Base-by-base conservation (phyloP, 169 alveolate species). In the Plasmodium reichenowi region DNA sequence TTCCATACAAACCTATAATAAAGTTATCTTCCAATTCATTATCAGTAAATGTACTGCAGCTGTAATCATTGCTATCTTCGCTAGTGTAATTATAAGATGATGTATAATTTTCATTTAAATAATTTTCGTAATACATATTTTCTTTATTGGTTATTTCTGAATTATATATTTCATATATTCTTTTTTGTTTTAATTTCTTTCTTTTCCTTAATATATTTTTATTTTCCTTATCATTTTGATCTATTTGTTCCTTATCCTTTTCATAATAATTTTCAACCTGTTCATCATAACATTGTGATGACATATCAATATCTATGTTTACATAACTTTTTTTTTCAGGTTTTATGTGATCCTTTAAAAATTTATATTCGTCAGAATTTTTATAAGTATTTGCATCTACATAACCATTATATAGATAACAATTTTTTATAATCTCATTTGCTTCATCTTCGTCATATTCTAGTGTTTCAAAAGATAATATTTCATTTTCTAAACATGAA, bases 361-460 rank as follows among this genome's bases (percentile, higher is more conserved):
- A 76, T 63, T 76, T 76, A 64, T 76, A 76, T 66, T 76, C 89
- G 22, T 67, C 89, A 59, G 89, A 76, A 47, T 76, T 76, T 76
- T 76, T 76, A 76, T 76, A 76, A 52, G 56, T 76, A 15, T 5
- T 63, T 63, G 74, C 89, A 64, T 76, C 67, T 22, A 66, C 60
- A 38, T 76, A 76, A 9, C 89, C 89, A 76, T 76, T 76, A 58
- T 76, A 76, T 50, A 76, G 60, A 54, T 76, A 76, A 72, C 89
- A 76, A 76, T 64, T 76, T 76, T 76, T 76, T 76, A 76, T 76
- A 58, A 43, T 76, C 60, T 76, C 89, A 76, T 76, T 64, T 68
- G 63, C 89, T 76, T 76, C 89, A 38, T 76, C 89, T 52, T 76
- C 89, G 47, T 76, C 89, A 76, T 76, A 76, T 76, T 76, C 89